Evolutionary conservation across 305 asterid species (phyloP), one percentile per base, ranked within the genome.

Genomic region (Salvia sclarea): DNA sequence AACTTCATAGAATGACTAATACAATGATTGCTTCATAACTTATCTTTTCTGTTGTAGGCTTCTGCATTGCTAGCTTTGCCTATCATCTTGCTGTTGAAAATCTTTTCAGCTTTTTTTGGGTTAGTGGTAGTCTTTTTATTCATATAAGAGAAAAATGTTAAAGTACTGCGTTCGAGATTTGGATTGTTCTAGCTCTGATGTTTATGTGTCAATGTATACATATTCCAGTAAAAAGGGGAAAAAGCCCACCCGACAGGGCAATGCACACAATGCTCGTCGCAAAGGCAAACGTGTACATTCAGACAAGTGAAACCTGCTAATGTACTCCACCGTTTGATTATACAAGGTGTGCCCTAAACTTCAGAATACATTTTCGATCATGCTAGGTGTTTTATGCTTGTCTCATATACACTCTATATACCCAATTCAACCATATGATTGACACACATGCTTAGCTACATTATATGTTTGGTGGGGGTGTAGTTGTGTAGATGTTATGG

Each of bases 41-140:
- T 62, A 67, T 69, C 28, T 59, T 70, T 44, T 65, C 50, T 86
- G 64, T 64, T 80, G 68, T 72, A 93, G 98, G 98, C 98, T 72
- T 90, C 97, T 20, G 95, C 92, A 24, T 60, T 93, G 64, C 85
- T 93, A 85, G 95, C 91, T 64, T 69, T 93, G 82, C 97, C 97
- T 1, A 62, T 88, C 74, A 76, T 93, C 43, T 37, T 87, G 65
- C 76, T 85, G 48, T 77, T 80, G 80, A 93, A 83, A 77, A 52
- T 84, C 50, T 75, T 57, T 40, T 84, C 96, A 59, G 82, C 85
- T 72, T 59, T 82, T 63, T 87, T 81, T 75, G 50, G 97, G 98
- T 93, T 67, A 80, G 97, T 82, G 63, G 30, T 74, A 14, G 40
- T 64, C 53, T 65, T 17, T 72, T 28, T 50, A 21, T 61, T 53